Evolutionary conservation across 2,329 filamentous ascomycete species (phyloP), one percentile per base, ranked within the genome.

Genomic region (Phaeosphaeriaceae sp.): DNA sequence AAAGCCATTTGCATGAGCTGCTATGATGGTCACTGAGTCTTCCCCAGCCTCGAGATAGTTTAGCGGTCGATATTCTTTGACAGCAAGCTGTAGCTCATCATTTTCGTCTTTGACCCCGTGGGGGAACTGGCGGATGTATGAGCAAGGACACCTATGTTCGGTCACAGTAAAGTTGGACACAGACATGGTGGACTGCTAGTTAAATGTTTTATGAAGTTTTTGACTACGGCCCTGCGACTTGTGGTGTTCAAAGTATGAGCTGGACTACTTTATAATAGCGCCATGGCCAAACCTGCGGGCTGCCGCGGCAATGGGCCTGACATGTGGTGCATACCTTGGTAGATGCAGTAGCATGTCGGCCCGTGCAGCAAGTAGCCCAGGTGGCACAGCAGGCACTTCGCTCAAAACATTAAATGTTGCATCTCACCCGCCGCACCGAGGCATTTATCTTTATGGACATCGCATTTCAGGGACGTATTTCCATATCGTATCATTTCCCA

Each of bases 1-100:
- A 39, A 64, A 56, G 9, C 54, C 58, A 49, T 57, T 59, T 16
- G 29, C 59, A 57, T 59, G 55, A 9, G 52, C 44, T 17, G 58
- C 54, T 40, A 64, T 60, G 16, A 63, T 52, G 1, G 60, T 61
- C 1, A 60, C 48, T 1, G 48, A 30, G 15, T 52, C 35, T 9
- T 50, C 42, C n/a, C 35, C 28, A 6, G 32, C 23, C 8, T 38
- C 37, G n/a, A 9, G 3, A 11, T 9, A 30, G 9, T 42, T 28
- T 8, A 34, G 39, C 7, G 60, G 55, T 18, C 40, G 39, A 37
- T 61, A 64, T 41, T 63, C 52, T 40, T 63, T 61, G 17, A 63
- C 48, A 11, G 59, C 53, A 16, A 64, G 45, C 7, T 52, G 38
- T 1, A 63, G 51, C 16, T 39, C 48, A 8, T 52, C 48, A 18